phyloP scores from a whole-genome alignment of 257 asterid genomes.

The Solanum chmielewskii region DNA sequence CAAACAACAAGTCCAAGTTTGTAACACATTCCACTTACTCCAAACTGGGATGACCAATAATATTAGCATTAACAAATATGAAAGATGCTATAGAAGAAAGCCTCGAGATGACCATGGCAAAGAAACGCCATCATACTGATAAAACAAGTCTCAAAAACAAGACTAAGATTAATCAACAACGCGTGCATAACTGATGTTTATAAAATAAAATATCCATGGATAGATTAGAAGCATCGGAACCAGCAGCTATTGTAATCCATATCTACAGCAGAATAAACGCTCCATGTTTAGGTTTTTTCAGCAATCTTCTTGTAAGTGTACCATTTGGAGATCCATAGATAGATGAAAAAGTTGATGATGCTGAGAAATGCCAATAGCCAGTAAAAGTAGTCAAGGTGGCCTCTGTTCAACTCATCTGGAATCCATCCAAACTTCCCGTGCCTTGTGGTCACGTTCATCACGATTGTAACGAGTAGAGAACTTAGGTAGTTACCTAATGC shows the following conservation, averaged over 20 bases:
- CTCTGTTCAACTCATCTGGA: conserved; percentile 63
- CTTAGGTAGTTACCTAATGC: conserved; percentile 68
- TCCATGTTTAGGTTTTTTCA: neutral
- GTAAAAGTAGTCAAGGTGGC: conserved; percentile 74
- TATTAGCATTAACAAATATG: neutral
- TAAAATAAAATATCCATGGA: neutral
- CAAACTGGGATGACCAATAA: neutral
- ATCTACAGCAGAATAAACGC: neutral
- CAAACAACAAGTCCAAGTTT: neutral
- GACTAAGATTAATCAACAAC: neutral
- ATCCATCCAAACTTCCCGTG: conserved; percentile 64
- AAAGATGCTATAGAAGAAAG: neutral
- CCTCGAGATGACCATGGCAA: neutral
- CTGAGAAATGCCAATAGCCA: conserved; percentile 61
- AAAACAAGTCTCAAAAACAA: neutral
- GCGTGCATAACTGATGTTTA: neutral
- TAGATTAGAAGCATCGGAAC: neutral
- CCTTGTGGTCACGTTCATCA: conserved; percentile 32
- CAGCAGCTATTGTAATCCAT: neutral
- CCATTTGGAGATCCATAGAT: conserved; percentile 26
- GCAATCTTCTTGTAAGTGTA: conserved; percentile 61
- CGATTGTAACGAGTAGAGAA: conserved; percentile 45
- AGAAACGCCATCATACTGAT: too few relatives aligned
- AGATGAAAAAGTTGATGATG: conserved; percentile 40
- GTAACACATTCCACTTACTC: neutral